Evolutionary conservation across 2,329 filamentous ascomycete genomes (phyloP), one percentile per base, ranked within the genome.

Genomic region (Arthrobotrys iridis): DNA sequence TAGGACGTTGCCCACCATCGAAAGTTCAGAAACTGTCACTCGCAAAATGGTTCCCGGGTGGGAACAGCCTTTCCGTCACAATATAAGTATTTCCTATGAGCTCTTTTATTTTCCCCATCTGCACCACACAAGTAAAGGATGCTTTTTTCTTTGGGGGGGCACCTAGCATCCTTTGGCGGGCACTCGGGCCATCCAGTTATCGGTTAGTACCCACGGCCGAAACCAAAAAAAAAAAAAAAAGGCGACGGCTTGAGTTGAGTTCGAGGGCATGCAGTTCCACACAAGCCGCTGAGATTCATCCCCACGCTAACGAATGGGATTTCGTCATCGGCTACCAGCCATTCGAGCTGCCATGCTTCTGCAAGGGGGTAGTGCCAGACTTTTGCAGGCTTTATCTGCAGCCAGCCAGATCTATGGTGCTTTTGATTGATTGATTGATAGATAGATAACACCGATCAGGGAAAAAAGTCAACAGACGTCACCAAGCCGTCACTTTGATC

Each of bases 261-360:
- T 68, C 37, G 43, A 60, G 55, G 40, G 33, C 41, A 63, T 46
- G 46, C 45, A 33, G 62, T 57, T 22, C 40, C 28, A 24, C 50
- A n/a, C 28, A 48, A 67, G 50, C 48, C 50, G 28, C 40, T 20
- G 37, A 20, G 59, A 30, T 24, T 58, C 26, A 28, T 57, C 45
- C 48, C 63, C 63, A 52, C 55, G 65, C 63, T 67, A 70, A 28
- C 33, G 18, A 58, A 28, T 13, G 28, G n/a, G n/a, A 60, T 68
- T 68, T 46, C 64, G 64, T 68, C 64, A 68, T 68, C 52, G n/a
- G 22, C 30, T 41, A 18, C 64, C 64, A 59, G 64, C 64, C 64
- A 68, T 68, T 46, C 48, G 30, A 35, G 35, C 35, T 45, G 28
- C 48, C 20, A 45, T 55, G 35, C 10, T 35, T 35, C 55, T 70